Conservation (phyloP, 2,329 filamentous ascomycete genomes). For the Paecilomyces formosus region DNA sequence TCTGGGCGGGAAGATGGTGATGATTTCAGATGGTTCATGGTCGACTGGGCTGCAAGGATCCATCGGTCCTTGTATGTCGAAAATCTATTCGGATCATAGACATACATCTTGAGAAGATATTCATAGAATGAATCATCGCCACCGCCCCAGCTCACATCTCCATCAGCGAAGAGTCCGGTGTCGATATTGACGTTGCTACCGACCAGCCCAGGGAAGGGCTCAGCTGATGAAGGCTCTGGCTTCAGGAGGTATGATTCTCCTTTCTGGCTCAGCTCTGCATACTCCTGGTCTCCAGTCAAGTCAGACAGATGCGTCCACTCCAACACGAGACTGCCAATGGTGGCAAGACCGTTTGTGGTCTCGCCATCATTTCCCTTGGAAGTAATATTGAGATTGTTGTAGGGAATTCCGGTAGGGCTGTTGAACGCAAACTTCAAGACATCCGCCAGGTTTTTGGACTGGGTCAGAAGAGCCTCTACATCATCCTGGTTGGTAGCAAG, state of each 20-base stretch:
- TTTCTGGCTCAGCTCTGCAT: slow-evolving; percentile 58
- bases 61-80: slow-evolving; percentile 63
- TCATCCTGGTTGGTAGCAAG: slow-evolving; percentile 42
- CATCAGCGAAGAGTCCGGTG: slow-evolving; percentile 61
- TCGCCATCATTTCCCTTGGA: slow-evolving; percentile 45
- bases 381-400: slow-evolving; percentile 58
- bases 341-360: slow-evolving; percentile 63
- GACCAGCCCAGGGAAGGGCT: slow-evolving; percentile 71
- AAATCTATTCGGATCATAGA: slow-evolving; percentile 65
- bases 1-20: slow-evolving; percentile 61
- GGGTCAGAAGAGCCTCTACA: slow-evolving; percentile 55
- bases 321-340: slow-evolving; percentile 68
- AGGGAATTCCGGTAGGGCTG: slow-evolving; percentile 66
- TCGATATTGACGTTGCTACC: slow-evolving; percentile 59
- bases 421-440: slow-evolving; percentile 70
- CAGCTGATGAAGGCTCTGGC: slow-evolving; percentile 53
- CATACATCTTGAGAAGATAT: slow-evolving; percentile 85
- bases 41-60: slow-evolving; percentile 67
- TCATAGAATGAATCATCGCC: slow-evolving; percentile 79
- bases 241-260: slow-evolving; percentile 63
- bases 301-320: slow-evolving; percentile 81
- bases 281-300: slow-evolving; percentile 59
- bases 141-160: slow-evolving; percentile 66
- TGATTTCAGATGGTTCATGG: slow-evolving; percentile 62
- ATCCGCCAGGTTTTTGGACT: slow-evolving; percentile 63